phyloP scores from a whole-genome alignment of 2,329 filamentous ascomycete genomes.

The Apiospora aurea region DNA sequence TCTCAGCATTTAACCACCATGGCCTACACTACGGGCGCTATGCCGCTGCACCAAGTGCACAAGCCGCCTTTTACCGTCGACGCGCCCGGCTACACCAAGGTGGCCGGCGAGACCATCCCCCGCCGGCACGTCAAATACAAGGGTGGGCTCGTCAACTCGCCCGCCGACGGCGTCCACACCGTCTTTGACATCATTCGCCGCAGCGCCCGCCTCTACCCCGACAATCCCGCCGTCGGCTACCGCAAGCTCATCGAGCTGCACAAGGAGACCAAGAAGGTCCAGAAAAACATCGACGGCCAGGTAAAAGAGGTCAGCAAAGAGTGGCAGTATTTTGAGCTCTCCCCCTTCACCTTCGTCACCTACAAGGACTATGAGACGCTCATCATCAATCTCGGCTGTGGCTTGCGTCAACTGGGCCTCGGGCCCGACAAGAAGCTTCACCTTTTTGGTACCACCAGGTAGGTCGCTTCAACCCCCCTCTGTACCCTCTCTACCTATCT shows the following conservation, averaged over 20 bases:
- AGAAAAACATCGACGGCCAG: constrained; percentile 85
- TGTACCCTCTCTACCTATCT: neutral
- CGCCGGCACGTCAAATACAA: constrained; percentile 76
- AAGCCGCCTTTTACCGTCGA: constrained; percentile 80
- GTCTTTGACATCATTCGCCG: constrained; percentile 74
- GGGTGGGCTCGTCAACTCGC: constrained; percentile 71
- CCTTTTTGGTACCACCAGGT: constrained; percentile 83
- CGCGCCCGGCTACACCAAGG: constrained; percentile 70
- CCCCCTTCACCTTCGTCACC: constrained; percentile 76
- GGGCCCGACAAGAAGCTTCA: constrained; percentile 72
- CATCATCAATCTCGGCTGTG: constrained; percentile 73
- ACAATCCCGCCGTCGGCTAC: constrained; percentile 71
- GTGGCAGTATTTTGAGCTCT: constrained; percentile 89
- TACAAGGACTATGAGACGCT: constrained; percentile 81
- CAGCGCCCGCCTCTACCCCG: constrained; percentile 68
- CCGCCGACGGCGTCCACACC: constrained; percentile 74
- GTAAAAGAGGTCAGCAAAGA: constrained; percentile 85
- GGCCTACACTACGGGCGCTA: constrained; percentile 43
- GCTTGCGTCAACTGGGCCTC: constrained; percentile 76
- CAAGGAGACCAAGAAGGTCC: constrained; percentile 85
- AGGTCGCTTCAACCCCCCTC: neutral
- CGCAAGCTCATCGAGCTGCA: constrained; percentile 80
- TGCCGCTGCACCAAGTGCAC: constrained; percentile 66
- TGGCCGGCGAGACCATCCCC: constrained; percentile 82
- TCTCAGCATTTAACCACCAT: neutral